These are phyloP conservation scores for Rosa persica DNA, from an alignment of 306 rosid genomes.

Conservation along the genomic window DNA sequence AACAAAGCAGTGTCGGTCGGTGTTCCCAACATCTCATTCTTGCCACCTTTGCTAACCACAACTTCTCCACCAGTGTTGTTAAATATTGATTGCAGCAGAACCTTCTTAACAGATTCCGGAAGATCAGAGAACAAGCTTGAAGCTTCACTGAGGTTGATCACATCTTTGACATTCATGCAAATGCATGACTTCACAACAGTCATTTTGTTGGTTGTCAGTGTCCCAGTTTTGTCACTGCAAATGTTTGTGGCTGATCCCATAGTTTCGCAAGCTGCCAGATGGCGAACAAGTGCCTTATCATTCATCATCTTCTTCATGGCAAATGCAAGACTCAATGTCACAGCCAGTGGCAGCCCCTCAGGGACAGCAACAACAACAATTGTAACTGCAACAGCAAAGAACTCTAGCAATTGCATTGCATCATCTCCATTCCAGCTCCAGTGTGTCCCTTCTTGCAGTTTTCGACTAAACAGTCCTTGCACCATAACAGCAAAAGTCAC, in stretches of 20 bases:
- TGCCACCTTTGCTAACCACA: constrained; percentile 67
- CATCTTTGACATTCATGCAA: constrained; percentile 67
- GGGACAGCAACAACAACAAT: constrained; percentile 98
- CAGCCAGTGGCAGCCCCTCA: constrained; percentile 92
- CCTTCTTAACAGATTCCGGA: constrained; percentile 54
- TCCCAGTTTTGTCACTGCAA: constrained; percentile 96
- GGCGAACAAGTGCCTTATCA: constrained; percentile 91
- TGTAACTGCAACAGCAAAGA: constrained; percentile 87
- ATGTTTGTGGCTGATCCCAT: constrained; percentile 98
- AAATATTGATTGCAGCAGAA: constrained; percentile 74
- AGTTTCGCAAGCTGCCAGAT: constrained; percentile 97
- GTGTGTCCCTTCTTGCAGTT: constrained; percentile 56
- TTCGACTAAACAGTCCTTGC: constrained; percentile 65
- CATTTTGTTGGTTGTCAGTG: constrained; percentile 92
- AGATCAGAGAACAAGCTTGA: constrained; percentile 61
- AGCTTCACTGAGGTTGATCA: constrained; percentile 31
- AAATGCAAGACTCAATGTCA: constrained; percentile 94
- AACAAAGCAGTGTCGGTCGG: constrained; percentile 89
- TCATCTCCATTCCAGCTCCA: constrained; percentile 86
- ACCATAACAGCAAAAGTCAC: constrained; percentile 83
- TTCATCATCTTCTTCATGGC: constrained; percentile 99
- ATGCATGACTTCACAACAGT: constrained; percentile 93
- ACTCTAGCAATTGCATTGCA: constrained; percentile 70
- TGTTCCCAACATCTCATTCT: constrained; percentile 74
- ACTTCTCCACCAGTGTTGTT: constrained; percentile 94